Evolutionary conservation across 2,329 filamentous ascomycete species (phyloP), one percentile per base, ranked within the genome.

Genomic region (Cladophialophora yegresii): DNA sequence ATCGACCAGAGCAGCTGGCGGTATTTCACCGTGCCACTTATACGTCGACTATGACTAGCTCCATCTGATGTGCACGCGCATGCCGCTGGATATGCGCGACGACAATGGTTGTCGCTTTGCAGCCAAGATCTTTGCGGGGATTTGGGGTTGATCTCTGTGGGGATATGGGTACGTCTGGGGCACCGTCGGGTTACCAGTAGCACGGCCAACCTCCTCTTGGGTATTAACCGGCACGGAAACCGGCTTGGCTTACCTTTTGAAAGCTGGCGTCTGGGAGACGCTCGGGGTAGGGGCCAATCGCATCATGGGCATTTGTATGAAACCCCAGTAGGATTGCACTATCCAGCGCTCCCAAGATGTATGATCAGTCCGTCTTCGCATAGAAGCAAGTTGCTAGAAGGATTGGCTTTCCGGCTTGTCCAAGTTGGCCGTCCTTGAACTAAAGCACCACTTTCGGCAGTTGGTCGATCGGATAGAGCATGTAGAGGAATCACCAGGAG

Each of bases 141-240:
- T 23, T 33, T 49, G 59, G 59, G 59, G 59, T 62, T 47, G 28
- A 47, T 23, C 13, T 47, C 36, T 62, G 59, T 51, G 47, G 59
- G 59, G 26, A 54, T 26, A 36, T 30, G 49, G 4, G 28, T 28
- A 50, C 45, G 22, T 49, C 30, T 59, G 45, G 56, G 30, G 56
- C 26, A 13, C 16, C 26, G n/a, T 30, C 40, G 28, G 40, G 20
- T n/a, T 22, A 26, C 13, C 56, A 8, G 30, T 26, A 26, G 16
- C 30, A 9, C 12, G 43, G 45, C 20, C 56, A 51, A 23, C 12
- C 30, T 16, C 12, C 16, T 6, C 20, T 30, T 30, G 51, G 51
- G 28, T 54, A 54, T 30, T 10, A 33, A 33, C 23, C 47, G 45
- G 56, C 56, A 51, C 7, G n/a, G n/a, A 20, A 26, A 51, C 32